Evolutionary conservation across 106 monocot genomes (phyloP), one percentile per base, ranked within the genome.

Genomic region (Alisma plantagoaquatica): DNA sequence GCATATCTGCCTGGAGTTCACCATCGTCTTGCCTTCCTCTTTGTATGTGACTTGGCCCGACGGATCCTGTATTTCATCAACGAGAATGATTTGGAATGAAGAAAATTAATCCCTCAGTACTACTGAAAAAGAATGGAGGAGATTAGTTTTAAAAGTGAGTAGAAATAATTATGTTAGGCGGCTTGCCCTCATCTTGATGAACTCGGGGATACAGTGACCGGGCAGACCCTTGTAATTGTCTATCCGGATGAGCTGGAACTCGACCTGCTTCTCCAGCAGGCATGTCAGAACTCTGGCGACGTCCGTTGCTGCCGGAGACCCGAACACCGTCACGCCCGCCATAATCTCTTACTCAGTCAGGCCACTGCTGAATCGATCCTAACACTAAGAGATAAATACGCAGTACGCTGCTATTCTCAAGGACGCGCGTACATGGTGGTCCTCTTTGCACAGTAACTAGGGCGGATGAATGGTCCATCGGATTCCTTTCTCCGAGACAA

Each of bases 1-100:
- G 66, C 79, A 73, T 10, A 88, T 88, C 11, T 78, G 79, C 15
- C 88, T 41, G 15, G 58, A 59, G 23, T 59, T 43, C 44, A 22
- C 24, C n/a, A 53, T 12, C 17, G 53, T 53, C n/a, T 3, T 16
- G 0, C 10, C 29, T 22, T 17, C 53, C 3, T 53, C 53, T 18
- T 53, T 53, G 53, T 53, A 53, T 1, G 53, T 53, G 17, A 53
- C 53, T 28, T 53, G 29, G n/a, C 53, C 53, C 9, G 53, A 53
- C 4, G 53, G 24, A 53, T 53, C 53, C 53, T 53, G 53, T 27
- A 46, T 20, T 17, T 20, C 15, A 22, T 7, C 3, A 50, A 21
- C 25, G 27, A 31, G 31, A 53, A 31, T 14, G 0, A 30, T 27
- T 0, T 16, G 15, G 1, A 28, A 53, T 1, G 51, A 29, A 20